Percentiles rank a stretch among this genome's conserved stretches.
Evolutionary conservation across 148 eudicot species (phyloP).

Genomic region (Diospyros lotus): DNA sequence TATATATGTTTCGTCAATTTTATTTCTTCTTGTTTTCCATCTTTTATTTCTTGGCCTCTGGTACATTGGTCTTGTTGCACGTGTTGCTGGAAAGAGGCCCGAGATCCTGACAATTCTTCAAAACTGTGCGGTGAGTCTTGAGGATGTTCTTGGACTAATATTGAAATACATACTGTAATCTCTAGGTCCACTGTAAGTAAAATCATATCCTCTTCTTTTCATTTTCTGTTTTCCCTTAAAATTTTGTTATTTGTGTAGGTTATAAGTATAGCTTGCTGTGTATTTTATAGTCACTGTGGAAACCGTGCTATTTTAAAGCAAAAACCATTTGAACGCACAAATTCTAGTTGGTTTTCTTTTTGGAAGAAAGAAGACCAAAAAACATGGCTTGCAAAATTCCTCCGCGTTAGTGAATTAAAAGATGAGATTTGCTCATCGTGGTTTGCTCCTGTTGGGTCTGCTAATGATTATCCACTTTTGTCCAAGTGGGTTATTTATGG

Average conservation of each 20-base stretch:
- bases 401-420: constrained; percentile 80
- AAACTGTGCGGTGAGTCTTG: constrained; percentile 84
- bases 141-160: background rate
- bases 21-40: constrained; percentile 92
- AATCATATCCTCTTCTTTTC: background rate
- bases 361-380: constrained; percentile 82
- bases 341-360: constrained; percentile 68
- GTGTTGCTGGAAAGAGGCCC: constrained; percentile 88
- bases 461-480: constrained; percentile 92
- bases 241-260: constrained; percentile 49
- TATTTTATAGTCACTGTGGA: constrained; percentile 98
- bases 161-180: background rate
- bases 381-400: constrained; percentile 78
- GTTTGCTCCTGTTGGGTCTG: constrained; percentile 99
- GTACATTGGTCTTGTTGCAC: constrained; percentile 98
- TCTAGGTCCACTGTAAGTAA: constrained; percentile 5
- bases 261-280: constrained; percentile 94
- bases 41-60: constrained; percentile 84
- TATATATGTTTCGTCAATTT: constrained; percentile 74
- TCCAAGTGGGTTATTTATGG: constrained; percentile 99
- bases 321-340: constrained; percentile 45
- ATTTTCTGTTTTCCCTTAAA: constrained; percentile 3
- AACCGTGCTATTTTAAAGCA: constrained; percentile 76
- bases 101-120: constrained; percentile 82
- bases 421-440: constrained; percentile 91